Conservation (phyloP, 2,329 filamentous ascomycete species). For the Beauveria australis region DNA sequence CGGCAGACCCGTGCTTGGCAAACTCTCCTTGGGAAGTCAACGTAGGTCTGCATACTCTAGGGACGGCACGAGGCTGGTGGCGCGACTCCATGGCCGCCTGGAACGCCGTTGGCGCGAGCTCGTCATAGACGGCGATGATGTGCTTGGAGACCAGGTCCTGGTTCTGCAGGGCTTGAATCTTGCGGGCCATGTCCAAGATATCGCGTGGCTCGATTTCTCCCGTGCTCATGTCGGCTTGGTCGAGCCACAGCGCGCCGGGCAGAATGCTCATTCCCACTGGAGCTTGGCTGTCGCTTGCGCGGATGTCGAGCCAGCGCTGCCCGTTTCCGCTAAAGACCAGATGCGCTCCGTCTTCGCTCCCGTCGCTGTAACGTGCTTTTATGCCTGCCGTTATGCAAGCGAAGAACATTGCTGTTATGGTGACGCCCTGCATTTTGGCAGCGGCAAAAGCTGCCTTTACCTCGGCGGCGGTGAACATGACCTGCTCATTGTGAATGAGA, state of each 20-base stretch:
- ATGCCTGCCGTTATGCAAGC: neutral
- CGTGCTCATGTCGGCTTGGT: neutral
- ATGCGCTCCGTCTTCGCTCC: neutral
- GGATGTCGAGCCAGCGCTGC: neutral
- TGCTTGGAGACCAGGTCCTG: neutral
- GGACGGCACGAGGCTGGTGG: neutral
- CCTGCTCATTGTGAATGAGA: neutral
- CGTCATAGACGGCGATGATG: neutral
- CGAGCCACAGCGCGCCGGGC: slow-evolving; percentile 1
- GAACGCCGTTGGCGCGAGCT: neutral
- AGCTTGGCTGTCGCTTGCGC: neutral
- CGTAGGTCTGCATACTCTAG: neutral
- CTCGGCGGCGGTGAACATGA: neutral
- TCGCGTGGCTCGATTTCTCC: no score
- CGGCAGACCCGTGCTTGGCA: neutral
- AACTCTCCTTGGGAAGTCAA: slow-evolving; percentile 1
- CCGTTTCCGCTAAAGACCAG: neutral
- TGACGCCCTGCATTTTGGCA: neutral
- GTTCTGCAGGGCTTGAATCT: neutral
- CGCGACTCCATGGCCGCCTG: neutral
- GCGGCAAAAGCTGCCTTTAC: neutral
- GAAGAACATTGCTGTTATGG: neutral
- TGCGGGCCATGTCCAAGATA: neutral
- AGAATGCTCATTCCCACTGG: neutral
- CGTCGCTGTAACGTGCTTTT: neutral